These are phyloP conservation scores for Thalassiosira oceanica DNA, from an alignment of 352 stramenopile genomes.

Conservation along the genomic window DNA sequence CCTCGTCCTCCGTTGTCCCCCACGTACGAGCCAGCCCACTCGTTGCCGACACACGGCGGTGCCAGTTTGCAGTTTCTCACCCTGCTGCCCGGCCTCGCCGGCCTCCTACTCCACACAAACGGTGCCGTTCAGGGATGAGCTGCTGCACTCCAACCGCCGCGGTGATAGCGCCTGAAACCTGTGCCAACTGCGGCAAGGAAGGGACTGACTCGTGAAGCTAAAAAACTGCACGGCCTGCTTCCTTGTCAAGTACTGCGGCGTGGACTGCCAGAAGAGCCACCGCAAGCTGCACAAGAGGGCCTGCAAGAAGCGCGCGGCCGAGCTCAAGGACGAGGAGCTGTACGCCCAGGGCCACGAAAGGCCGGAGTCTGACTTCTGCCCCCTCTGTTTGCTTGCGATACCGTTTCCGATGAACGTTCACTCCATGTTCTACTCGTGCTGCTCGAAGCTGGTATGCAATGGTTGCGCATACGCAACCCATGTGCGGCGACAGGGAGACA, in stretches of 20 bases:
- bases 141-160: no score
- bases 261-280: slow-evolving; percentile 8
- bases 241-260: slow-evolving; percentile 25
- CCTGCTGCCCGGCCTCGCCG: no score
- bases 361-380: slow-evolving; percentile 1
- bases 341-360: slow-evolving; percentile 5
- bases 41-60: no score
- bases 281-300: slow-evolving; percentile 2
- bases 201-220: slow-evolving; percentile 6
- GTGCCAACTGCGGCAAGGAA: slow-evolving; percentile 10
- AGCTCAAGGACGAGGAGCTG: slow-evolving; percentile 5
- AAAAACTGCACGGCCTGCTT: slow-evolving; percentile 18
- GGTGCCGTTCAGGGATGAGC: no score
- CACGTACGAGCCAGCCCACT: no score
- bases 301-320: slow-evolving; percentile 1
- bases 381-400: slow-evolving; percentile 7
- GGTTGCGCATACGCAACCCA: slow-evolving; percentile 4
- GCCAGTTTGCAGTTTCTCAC: no score
- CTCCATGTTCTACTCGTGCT: slow-evolving; percentile 4
- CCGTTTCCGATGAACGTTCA: no score
- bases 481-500: no score
- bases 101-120: no score
- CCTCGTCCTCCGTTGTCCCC: no score
- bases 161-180: no score
- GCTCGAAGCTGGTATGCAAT: slow-evolving; percentile 5